A percentile compares a stretch with the other conserved stretches of the same genome.
These are phyloP conservation scores for Suillus alpinus DNA, from an alignment of 768 basidiomycete genomes.

Conservation along the genomic window DNA sequence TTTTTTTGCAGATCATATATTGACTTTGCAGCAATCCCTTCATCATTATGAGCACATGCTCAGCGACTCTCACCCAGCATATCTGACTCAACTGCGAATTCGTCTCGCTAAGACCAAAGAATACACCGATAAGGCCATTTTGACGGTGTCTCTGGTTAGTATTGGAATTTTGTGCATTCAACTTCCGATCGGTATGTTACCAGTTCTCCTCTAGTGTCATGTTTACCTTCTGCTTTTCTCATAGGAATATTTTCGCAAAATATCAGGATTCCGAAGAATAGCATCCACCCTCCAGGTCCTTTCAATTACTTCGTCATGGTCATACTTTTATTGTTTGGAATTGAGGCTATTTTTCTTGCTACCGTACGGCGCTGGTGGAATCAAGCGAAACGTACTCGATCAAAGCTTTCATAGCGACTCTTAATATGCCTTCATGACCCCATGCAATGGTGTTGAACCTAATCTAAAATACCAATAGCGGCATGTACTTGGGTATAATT, in stretches of 20 bases:
- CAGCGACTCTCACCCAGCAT: constrained; percentile 83
- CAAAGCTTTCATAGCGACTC: background rate
- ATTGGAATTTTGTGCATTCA: constrained; percentile 67
- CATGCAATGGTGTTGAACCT: background rate
- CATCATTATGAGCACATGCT: constrained; percentile 86
- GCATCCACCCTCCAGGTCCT: constrained; percentile 27
- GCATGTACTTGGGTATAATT: background rate
- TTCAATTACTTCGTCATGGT: constrained; percentile 58
- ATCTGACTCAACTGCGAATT: constrained; percentile 73
- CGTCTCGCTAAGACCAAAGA: constrained; percentile 57
- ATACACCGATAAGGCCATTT: constrained; percentile 61
- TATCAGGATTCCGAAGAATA: constrained; percentile 57
- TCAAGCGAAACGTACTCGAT: constrained; percentile 43
- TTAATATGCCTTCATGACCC: background rate
- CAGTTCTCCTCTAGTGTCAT: background rate
- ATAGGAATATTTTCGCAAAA: constrained; percentile 72
- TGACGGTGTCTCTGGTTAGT: constrained; percentile 65
- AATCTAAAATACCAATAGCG: background rate
- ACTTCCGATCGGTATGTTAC: constrained; percentile 50
- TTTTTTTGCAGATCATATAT: constrained; percentile 70
- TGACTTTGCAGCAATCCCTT: constrained; percentile 81
- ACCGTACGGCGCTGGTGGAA: constrained; percentile 67
- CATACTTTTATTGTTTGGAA: constrained; percentile 41
- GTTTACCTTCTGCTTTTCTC: background rate
- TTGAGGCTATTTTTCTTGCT: constrained; percentile 42